Conservation (phyloP, 2,329 filamentous ascomycete genomes). For the Arthrobotrys iridis region DNA sequence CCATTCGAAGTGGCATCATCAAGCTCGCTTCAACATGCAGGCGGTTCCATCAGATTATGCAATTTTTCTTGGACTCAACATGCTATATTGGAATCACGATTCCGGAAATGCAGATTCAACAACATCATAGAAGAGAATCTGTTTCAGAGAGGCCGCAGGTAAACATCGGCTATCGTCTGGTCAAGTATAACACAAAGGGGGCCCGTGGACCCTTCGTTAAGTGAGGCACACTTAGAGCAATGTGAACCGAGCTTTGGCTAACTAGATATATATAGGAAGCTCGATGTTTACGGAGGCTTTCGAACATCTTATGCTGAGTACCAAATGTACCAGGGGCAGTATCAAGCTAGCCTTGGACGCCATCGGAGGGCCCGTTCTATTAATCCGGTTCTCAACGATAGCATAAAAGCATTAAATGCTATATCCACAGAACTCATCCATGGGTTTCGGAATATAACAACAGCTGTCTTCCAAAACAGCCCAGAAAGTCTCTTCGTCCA, state of each 20-base stretch:
- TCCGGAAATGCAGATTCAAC: background rate
- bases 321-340: background rate
- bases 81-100: conserved; percentile 13
- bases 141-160: background rate
- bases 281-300: conserved; percentile 24
- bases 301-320: background rate
- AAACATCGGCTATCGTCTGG: conserved; percentile 10
- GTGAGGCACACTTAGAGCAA: background rate
- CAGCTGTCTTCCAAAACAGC: conserved; percentile 6
- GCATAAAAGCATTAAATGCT: background rate
- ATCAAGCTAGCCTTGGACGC: too few species aligned
- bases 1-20: conserved; percentile 3
- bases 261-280: background rate
- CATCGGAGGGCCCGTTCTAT: background rate
- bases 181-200: conserved; percentile 20
- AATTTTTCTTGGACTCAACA: conserved; percentile 18
- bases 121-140: background rate
- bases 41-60: conserved; percentile 16
- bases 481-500: conserved; percentile 14
- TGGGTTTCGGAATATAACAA: conserved; percentile 2
- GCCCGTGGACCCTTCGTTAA: conserved; percentile 17
- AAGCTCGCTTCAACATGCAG: conserved; percentile 4
- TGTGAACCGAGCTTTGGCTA: background rate
- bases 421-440: background rate
- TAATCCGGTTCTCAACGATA: background rate